phyloP scores from a whole-genome alignment of 1,284 basidiomycete genomes.

The Cerioporus squamosus region DNA sequence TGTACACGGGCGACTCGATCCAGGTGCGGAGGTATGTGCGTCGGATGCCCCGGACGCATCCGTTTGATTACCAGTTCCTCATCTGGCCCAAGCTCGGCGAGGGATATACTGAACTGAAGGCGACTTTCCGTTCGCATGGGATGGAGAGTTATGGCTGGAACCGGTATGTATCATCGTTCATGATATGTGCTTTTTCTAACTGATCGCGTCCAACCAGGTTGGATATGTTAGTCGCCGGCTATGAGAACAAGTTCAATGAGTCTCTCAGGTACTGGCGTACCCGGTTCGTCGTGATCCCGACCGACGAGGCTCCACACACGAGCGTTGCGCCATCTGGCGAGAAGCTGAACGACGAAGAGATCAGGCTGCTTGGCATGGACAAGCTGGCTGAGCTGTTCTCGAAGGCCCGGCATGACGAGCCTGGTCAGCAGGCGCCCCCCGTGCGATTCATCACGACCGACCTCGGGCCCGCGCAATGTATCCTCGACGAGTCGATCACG shows the following conservation, averaged over 20 bases:
- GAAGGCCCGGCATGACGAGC: conserved; percentile 72
- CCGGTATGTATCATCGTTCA: conserved; percentile 49
- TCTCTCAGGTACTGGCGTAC: conserved; percentile 93
- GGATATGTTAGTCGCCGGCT: conserved; percentile 86
- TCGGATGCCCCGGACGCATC: conserved; percentile 64
- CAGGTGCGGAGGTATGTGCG: conserved; percentile 89
- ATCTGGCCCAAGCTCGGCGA: conserved; percentile 92
- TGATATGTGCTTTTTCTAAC: conserved; percentile 11
- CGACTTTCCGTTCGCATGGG: conserved; percentile 80
- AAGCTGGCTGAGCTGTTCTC: conserved; percentile 90
- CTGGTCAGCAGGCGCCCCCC: conserved; percentile 51
- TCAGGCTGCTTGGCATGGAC: conserved; percentile 87
- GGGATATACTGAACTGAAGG: conserved; percentile 82
- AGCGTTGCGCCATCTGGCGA: conserved; percentile 67
- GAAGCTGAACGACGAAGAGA: conserved; percentile 84
- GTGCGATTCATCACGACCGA: conserved; percentile 82
- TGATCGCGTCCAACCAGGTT: conserved; percentile 44
- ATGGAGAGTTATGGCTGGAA: conserved; percentile 86
- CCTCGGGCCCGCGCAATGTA: conserved; percentile 77
- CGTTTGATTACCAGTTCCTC: conserved; percentile 84
- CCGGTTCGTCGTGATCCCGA: conserved; percentile 93
- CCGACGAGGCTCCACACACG: conserved; percentile 64
- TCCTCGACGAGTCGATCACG: conserved; percentile 79
- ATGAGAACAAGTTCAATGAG: conserved; percentile 81
- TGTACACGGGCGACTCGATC: conserved; percentile 86